Base-by-base conservation (phyloP, 805 yeast genomes). In the Diddensiella santjacobensis region DNA sequence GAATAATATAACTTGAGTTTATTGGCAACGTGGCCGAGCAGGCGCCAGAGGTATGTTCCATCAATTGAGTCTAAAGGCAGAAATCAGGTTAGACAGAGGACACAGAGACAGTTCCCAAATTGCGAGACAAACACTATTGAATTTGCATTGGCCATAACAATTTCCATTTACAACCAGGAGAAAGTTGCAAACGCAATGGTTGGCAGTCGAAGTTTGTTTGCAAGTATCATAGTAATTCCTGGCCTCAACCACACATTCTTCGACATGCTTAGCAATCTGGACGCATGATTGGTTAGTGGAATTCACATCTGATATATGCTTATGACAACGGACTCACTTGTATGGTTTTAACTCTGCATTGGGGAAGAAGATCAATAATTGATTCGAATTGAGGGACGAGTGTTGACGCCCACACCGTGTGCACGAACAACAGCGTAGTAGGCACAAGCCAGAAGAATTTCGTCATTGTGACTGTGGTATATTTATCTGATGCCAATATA, bases 161-260 rank as follows among this genome's bases (percentile, higher is more conserved):
- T 35, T 35, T 8, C 38, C 38, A 13, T 35, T 13, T 8, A 17
- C 38, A 6, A 35, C 38, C 18, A 35, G 20, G 15, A 35, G 38
- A 35, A 35, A 35, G 38, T 35, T 35, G 20, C 38, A 35, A 8
- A 35, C 20, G 18, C 38, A 35, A 17, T 35, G 38, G 38, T 35
- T n/a, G 8, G 18, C 8, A 17, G 31, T 8, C 31, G 31, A 26
- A 26, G 31, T 8, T 13, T 8, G 13, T 8, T 8, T 35, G 38
- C 38, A 35, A 35, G 17, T 13, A 8, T 35, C 38, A 15, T 10
- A 35, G 20, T 6, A 15, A 15, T 8, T 17, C 15, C 18, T 15
- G 20, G 38, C 38, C 17, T 35, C 38, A 8, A 17, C 10, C 15
- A 35, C 38, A 17, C 38, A 35, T 8, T 15, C 15, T 17, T 35